These are phyloP conservation scores for Botrytis deweyae DNA, from an alignment of 2,329 filamentous ascomycete genomes.

Conservation along the genomic window DNA sequence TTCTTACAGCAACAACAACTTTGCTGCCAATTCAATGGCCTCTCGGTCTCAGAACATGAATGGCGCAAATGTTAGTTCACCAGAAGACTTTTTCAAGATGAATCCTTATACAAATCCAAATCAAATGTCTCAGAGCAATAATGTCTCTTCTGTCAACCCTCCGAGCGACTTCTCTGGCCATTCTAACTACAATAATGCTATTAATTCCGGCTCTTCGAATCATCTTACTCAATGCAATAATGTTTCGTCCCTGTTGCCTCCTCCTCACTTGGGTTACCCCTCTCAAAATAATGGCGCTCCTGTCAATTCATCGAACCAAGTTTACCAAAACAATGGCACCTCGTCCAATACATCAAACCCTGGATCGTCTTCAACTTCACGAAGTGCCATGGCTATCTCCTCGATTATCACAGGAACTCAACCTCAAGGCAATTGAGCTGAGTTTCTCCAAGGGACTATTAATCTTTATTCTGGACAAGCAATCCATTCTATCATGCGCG, in stretches of 20 bases:
- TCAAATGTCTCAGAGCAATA: not conserved
- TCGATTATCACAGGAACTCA: constrained; percentile 15
- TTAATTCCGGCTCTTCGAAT: not conserved
- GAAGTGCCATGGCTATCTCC: constrained; percentile 19
- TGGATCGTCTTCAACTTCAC: constrained; percentile 8
- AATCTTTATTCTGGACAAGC: not conserved
- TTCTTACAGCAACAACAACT: not conserved
- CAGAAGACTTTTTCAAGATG: not conserved
- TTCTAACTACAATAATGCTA: not conserved
- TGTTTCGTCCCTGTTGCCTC: not conserved
- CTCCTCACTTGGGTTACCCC: not conserved
- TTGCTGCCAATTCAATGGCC: not conserved
- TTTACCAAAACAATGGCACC: not conserved
- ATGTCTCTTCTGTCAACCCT: not conserved
- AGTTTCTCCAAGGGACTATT: not conserved
- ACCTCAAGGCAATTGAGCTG: not conserved
- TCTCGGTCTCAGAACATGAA: not conserved
- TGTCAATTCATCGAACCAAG: not conserved
- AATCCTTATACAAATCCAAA: not conserved
- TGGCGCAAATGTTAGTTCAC: not conserved
- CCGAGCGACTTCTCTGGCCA: not conserved
- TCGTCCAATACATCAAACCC: not conserved
- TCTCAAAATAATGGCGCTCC: not conserved
- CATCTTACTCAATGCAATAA: not conserved
- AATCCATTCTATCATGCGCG: not conserved